Evolutionary conservation across 2,329 filamentous ascomycete genomes (phyloP).

Genomic region (Alternaria conjuncta): DNA sequence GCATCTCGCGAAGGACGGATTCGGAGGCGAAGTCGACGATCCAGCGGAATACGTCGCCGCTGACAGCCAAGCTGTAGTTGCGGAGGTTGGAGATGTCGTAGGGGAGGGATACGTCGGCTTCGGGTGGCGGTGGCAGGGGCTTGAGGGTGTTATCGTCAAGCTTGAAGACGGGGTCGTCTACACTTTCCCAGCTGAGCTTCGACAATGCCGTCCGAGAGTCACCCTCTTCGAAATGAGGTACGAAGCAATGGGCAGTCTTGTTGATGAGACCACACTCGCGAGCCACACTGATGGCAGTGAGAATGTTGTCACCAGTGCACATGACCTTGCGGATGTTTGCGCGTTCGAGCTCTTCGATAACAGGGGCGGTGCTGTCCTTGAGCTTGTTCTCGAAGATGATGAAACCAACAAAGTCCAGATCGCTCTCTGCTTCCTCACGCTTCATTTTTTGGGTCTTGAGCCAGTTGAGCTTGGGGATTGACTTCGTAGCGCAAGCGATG

Average conservation of each 20-base stretch:
- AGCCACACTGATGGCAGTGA: slow-evolving; percentile 95
- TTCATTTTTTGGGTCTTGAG: slow-evolving; percentile 94
- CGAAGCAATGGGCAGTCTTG: slow-evolving; percentile 84
- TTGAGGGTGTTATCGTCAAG: slow-evolving; percentile 81
- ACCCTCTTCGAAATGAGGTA: slow-evolving; percentile 86
- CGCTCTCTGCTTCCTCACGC: slow-evolving; percentile 80
- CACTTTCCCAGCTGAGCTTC: slow-evolving; percentile 86
- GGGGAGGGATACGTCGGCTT: slow-evolving; percentile 81
- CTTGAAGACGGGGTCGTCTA: slow-evolving; percentile 81
- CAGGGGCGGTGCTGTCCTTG: slow-evolving; percentile 81
- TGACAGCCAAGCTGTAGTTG: slow-evolving; percentile 89
- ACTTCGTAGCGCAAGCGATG: slow-evolving; percentile 91
- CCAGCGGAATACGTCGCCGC: slow-evolving; percentile 95
- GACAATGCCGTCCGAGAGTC: slow-evolving; percentile 75
- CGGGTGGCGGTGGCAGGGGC: slow-evolving; percentile 73
- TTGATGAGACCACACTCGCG: slow-evolving; percentile 87
- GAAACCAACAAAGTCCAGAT: slow-evolving; percentile 89
- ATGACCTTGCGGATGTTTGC: slow-evolving; percentile 91
- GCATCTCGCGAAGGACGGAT: slow-evolving; percentile 83
- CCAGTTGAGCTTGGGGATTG: slow-evolving; percentile 87
- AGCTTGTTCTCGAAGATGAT: slow-evolving; percentile 99
- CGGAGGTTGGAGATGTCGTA: slow-evolving; percentile 81
- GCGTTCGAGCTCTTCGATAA: slow-evolving; percentile 80
- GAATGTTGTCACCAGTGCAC: slow-evolving; percentile 97
- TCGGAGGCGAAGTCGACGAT: slow-evolving; percentile 87